Conservation (phyloP, 2,329 filamentous ascomycete species). For the Canariomyces notabilis region DNA sequence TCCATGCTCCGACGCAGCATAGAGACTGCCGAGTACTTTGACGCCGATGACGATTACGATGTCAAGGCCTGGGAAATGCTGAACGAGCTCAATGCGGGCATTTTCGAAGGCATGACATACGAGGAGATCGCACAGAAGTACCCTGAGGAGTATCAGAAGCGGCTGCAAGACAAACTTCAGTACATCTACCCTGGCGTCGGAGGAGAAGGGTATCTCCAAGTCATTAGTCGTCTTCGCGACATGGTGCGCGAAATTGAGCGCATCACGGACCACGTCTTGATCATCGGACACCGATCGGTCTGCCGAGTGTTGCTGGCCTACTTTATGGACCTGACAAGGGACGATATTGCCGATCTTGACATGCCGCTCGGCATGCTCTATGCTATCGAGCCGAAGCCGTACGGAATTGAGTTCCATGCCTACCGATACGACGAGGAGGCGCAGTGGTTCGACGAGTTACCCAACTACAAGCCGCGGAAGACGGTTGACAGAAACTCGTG, state of each 20-base stretch:
- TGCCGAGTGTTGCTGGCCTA: conserved; percentile 92
- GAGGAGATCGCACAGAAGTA: conserved; percentile 76
- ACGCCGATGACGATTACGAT: conserved; percentile 87
- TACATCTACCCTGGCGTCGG: conserved; percentile 96
- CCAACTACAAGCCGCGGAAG: conserved; percentile 72
- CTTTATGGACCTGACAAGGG: conserved; percentile 85
- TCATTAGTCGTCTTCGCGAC: conserved; percentile 89
- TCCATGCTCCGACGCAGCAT: conserved; percentile 91
- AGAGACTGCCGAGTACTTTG: conserved; percentile 83
- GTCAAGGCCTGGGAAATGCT: conserved; percentile 98
- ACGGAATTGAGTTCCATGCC: conserved; percentile 94
- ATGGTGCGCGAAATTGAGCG: conserved; percentile 97
- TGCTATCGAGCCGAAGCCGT: conserved; percentile 93
- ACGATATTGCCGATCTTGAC: conserved; percentile 91
- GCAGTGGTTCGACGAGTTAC: conserved; percentile 79
- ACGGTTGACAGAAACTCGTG: conserved; percentile 39
- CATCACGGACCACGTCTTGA: conserved; percentile 89
- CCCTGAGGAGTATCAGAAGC: conserved; percentile 75
- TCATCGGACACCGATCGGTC: conserved; percentile 89
- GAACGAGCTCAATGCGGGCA: conserved; percentile 89
- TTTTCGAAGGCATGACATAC: conserved; percentile 94
- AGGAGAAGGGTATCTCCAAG: conserved; percentile 92
- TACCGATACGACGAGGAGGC: conserved; percentile 79
- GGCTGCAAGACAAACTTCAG: conserved; percentile 80
- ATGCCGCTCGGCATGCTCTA: conserved; percentile 92